A percentile compares a stretch with the other conserved stretches of the same genome.
Evolutionary conservation across 1,284 basidiomycete genomes (phyloP).

Genomic region (Xerocomus minutiporus): DNA sequence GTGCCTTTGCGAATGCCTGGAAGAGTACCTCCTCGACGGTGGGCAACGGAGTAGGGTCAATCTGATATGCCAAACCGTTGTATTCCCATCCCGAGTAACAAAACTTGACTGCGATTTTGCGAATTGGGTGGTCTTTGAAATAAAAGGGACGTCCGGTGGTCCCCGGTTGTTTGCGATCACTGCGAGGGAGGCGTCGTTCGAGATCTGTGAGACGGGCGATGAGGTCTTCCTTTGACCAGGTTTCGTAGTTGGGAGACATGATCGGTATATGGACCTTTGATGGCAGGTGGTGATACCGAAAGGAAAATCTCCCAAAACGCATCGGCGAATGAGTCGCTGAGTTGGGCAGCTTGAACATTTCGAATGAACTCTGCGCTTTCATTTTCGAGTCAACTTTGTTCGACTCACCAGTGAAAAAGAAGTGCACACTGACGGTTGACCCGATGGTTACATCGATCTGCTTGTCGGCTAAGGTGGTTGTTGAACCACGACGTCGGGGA

Average conservation of each 20-base stretch:
- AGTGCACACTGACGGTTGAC: too few species aligned
- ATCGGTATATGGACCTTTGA: conserved; percentile 26
- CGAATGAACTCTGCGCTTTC: too few species aligned
- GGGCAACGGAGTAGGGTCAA: conserved; percentile 63
- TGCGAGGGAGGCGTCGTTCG: conserved; percentile 33
- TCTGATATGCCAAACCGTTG: conserved; percentile 84
- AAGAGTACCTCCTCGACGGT: conserved; percentile 91
- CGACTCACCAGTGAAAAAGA: too few species aligned
- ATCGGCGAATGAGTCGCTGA: conserved; percentile 7
- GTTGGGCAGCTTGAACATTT: too few species aligned
- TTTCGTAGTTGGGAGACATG: conserved; percentile 43
- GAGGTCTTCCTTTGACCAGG: conserved; percentile 65
- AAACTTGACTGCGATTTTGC: conserved; percentile 91
- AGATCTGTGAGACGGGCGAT: conserved; percentile 56
- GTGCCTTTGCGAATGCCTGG: conserved; percentile 71
- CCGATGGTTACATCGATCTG: too few species aligned
- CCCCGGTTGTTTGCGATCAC: neutral
- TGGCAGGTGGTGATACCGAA: conserved; percentile 28
- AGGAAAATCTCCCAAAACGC: conserved; percentile 26
- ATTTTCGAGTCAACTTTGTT: too few species aligned
- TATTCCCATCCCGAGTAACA: conserved; percentile 92
- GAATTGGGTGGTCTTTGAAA: conserved; percentile 65
- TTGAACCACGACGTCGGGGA: too few species aligned
- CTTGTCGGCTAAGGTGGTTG: too few species aligned
- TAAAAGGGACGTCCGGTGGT: conserved; percentile 43